Evolutionary conservation across 1,284 basidiomycete species (phyloP), one percentile per base, ranked within the genome.

Genomic region (Stygiomarasmius scandens): DNA sequence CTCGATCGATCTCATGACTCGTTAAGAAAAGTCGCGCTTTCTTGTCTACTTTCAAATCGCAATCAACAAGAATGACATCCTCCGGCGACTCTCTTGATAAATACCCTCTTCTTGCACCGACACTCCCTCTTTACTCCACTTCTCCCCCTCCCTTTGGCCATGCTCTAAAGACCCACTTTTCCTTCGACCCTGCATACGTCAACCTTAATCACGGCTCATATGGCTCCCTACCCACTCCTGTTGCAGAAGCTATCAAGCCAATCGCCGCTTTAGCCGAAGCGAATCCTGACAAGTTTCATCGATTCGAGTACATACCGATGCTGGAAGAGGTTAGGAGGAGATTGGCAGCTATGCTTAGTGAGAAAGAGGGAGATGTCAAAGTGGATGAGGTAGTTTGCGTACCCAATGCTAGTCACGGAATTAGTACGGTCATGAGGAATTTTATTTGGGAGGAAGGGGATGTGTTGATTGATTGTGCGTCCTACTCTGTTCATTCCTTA

Each of bases 201-300:
- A 89, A 89, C 66, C 67, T 90, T 45, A 90, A 90, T 63, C 74
- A 87, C 57, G 89, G 88, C 3, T 86, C 87, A 0, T 92, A 85
- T 62, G 91, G 91, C 2, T 82, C 89, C 1, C 70, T 82, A 10
- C 89, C 91, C 0, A 69, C 74, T 1, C 82, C 85, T 6, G 88
- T 93, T 14, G 67, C 81, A 19, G 75, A 77, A 32, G 80, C 79
- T 20, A 79, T 77, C 64, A 71, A 78, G 27, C 70, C 76, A 24
- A 65, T 87, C 9, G 70, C 73, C 0, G 70, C 76, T 12, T 66
- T 81, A 61, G 73, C 81, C 23, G 91, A 93, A 67, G 63, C 71
- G 1, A 83, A 81, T 58, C 86, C 89, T 0, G 91, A 93, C 69
- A 71, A 71, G 20, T 92, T 89, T 69, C 76, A 84, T 46, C 80